Conservation (phyloP, 345 rosid genomes). For the Passiflora organensis region DNA sequence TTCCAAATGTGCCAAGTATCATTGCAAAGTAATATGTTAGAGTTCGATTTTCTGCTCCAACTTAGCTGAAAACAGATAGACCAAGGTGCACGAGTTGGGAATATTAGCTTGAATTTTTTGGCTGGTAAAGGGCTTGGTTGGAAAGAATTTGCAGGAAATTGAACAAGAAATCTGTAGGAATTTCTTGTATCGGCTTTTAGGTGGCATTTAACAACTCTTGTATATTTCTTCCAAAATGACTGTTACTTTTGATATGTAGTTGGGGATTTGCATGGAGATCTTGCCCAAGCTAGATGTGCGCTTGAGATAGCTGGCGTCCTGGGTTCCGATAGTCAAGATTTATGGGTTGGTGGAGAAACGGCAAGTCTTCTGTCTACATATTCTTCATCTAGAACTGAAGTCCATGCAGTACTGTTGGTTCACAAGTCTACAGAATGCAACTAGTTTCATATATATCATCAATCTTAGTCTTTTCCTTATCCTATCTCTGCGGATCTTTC, state of each 20-base stretch:
- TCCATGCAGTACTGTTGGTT: not conserved
- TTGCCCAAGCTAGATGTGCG: conserved; percentile 68
- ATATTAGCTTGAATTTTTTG: not conserved
- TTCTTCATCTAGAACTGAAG: too few relatives aligned
- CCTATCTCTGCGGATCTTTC: not conserved
- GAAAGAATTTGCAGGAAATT: not conserved
- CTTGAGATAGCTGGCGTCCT: conserved; percentile 79
- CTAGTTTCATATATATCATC: too few relatives aligned
- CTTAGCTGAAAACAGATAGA: too few relatives aligned
- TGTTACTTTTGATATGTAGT: conserved; percentile 32
- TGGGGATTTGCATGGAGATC: conserved; percentile 91
- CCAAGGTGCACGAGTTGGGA: too few relatives aligned
- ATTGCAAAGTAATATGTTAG: too few relatives aligned
- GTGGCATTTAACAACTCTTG: not conserved
- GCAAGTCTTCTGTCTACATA: conserved; percentile 33
- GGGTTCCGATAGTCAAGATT: conserved; percentile 61
- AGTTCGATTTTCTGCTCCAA: too few relatives aligned
- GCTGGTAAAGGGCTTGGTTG: not conserved
- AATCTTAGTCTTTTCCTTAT: too few relatives aligned
- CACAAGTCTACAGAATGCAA: not conserved
- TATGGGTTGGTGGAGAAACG: conserved; percentile 78
- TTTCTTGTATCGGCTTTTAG: not conserved
- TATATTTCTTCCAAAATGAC: not conserved
- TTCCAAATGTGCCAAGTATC: too few relatives aligned
- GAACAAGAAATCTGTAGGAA: not conserved